Conservation (phyloP, 164 flowering plant species). For the Chimonanthus salicifolius region DNA sequence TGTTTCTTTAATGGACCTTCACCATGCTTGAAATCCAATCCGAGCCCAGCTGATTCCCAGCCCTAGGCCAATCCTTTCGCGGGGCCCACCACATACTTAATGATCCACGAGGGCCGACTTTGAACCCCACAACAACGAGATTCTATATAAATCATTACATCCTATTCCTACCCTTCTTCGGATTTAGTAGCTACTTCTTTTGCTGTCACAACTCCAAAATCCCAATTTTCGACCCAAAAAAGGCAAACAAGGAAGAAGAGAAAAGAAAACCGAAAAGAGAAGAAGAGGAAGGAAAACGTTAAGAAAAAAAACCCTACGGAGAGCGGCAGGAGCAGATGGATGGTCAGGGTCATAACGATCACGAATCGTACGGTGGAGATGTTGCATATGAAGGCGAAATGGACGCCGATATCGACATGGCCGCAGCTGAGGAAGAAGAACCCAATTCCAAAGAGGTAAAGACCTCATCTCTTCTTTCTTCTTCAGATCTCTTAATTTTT, state of each 20-base stretch:
- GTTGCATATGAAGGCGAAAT: slow-evolving; percentile 22
- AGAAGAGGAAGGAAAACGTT: background rate
- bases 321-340: slow-evolving; percentile 9
- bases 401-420: slow-evolving; percentile 24
- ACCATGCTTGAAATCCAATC: background rate
- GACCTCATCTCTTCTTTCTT: background rate
- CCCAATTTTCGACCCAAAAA: background rate
- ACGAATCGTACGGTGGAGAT: slow-evolving; percentile 32
- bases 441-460: slow-evolving; percentile 3
- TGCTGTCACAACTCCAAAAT: background rate
- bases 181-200: background rate
- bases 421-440: slow-evolving; percentile 14
- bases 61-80: background rate
- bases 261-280: background rate
- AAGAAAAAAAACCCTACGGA: background rate
- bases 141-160: too few species aligned
- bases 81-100: too few species aligned
- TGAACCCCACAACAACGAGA: too few species aligned
- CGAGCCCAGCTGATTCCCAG: background rate
- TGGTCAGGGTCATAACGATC: slow-evolving; percentile 13
- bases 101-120: too few species aligned
- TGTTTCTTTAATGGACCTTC: too few species aligned
- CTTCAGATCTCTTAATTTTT: background rate
- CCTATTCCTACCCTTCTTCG: background rate
- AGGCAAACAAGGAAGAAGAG: background rate